phyloP scores from a whole-genome alignment of 495 filamentous ascomycete genomes.

The Aspergillus heteromorphus region DNA sequence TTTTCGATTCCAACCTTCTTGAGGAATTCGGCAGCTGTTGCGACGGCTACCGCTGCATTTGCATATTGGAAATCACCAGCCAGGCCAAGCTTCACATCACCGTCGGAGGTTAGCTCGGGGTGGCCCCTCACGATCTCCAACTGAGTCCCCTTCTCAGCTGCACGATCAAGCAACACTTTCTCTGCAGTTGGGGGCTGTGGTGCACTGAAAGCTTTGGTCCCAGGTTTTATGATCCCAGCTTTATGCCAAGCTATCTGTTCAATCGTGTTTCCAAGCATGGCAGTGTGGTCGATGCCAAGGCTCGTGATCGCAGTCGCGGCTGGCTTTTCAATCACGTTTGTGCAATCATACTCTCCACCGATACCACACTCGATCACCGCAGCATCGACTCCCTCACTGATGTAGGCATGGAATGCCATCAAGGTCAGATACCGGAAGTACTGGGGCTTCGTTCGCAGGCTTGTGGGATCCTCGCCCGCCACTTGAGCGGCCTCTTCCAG shows the following conservation, averaged over 20 bases:
- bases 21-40: conserved; percentile 60
- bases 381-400: conserved; percentile 72
- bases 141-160: conserved; percentile 56
- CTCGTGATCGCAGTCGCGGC: conserved; percentile 72
- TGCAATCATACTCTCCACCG: conserved; percentile 89
- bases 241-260: conserved; percentile 98
- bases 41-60: conserved; percentile 80
- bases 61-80: conserved; percentile 76
- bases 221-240: conserved; percentile 80
- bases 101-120: conserved; percentile 48
- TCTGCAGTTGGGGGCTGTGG: conserved; percentile 63
- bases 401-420: conserved; percentile 82
- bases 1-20: conserved; percentile 33
- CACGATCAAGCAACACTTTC: conserved; percentile 64
- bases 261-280: conserved; percentile 73
- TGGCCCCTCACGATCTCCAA: conserved; percentile 60
- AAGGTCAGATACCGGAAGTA: conserved; percentile 90
- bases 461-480: conserved; percentile 43
- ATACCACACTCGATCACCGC: conserved; percentile 92
- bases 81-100: conserved; percentile 63
- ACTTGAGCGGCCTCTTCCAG: conserved; percentile 50
- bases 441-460: conserved; percentile 59
- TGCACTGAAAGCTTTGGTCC: conserved; percentile 65
- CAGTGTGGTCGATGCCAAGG: conserved; percentile 85
- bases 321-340: conserved; percentile 78